Evolutionary conservation across 2,329 filamentous ascomycete genomes (phyloP).

Genomic region (Ophiostoma pallidulum): DNA sequence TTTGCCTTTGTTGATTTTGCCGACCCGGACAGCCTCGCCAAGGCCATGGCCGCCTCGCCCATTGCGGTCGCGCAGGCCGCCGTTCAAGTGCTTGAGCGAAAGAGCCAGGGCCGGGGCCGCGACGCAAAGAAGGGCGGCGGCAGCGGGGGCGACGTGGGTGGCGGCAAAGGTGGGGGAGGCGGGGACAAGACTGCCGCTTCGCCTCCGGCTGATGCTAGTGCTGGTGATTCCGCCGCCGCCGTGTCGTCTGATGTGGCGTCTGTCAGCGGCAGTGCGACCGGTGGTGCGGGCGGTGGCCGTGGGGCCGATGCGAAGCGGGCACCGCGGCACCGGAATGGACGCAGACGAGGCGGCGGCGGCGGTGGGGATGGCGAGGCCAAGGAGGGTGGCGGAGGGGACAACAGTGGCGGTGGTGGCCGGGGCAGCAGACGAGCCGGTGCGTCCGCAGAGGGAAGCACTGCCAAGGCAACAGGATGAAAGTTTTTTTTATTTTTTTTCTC

Average conservation of each 20-base stretch:
- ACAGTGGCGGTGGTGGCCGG: neutral
- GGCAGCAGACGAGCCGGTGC: neutral
- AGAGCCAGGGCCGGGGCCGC: constrained; percentile 41
- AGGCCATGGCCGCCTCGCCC: constrained; percentile 73
- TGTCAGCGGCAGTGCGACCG: neutral
- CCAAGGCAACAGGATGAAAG: neutral
- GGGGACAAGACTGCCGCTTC: neutral
- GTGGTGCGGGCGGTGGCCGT: neutral
- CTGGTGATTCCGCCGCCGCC: neutral
- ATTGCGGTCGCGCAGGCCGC: constrained; percentile 74
- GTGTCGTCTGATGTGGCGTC: constrained; percentile 3
- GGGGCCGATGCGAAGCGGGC: constrained; percentile 13
- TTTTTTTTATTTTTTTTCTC: too few species aligned
- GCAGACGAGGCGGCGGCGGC: constrained; percentile 12
- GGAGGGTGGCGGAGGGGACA: neutral
- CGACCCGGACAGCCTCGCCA: constrained; percentile 60
- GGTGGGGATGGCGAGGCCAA: constrained; percentile 4
- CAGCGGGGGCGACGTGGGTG: neutral
- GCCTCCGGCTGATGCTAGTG: neutral
- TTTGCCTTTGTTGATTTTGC: constrained; percentile 90
- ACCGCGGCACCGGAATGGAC: constrained; percentile 14
- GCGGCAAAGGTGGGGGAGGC: neutral
- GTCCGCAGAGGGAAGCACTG: neutral
- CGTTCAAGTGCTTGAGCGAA: constrained; percentile 78
- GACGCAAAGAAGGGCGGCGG: constrained; percentile 19